phyloP scores from a whole-genome alignment of 257 asterid genomes.

The Penstemon barbatus region DNA sequence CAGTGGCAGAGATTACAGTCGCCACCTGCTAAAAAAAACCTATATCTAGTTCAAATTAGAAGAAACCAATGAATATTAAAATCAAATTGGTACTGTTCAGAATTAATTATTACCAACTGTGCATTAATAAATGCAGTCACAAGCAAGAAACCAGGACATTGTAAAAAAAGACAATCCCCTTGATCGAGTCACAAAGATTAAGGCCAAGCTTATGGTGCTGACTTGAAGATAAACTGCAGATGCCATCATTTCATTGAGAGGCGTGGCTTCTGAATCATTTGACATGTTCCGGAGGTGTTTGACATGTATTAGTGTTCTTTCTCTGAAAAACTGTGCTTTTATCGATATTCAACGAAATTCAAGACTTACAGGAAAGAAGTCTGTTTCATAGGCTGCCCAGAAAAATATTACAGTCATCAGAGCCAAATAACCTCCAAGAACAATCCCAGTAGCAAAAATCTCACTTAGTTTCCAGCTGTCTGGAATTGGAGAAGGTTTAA shows the following conservation, averaged over 20 bases:
- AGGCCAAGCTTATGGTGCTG: conserved; percentile 61
- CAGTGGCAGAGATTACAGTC: conserved; percentile 46
- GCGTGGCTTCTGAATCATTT: conserved; percentile 32
- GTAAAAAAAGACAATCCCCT: conserved; percentile 49
- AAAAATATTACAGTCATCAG: conserved; percentile 52
- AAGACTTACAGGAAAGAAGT: conserved; percentile 46
- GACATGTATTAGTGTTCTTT: no score
- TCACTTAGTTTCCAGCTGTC: conserved; percentile 53
- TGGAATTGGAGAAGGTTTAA: conserved; percentile 47
- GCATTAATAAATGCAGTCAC: conserved; percentile 47
- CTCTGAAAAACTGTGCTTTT: no score
- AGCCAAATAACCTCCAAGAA: conserved; percentile 46
- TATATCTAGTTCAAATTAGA: neutral
- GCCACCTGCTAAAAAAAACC: conserved; percentile 41
- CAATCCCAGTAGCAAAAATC: conserved; percentile 43
- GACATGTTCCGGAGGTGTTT: conserved; percentile 35
- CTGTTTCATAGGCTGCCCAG: conserved; percentile 52
- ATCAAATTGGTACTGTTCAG: neutral
- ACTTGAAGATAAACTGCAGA: conserved; percentile 64
- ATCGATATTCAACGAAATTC: no score
- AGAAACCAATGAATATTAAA: neutral
- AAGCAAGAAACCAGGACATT: conserved; percentile 50
- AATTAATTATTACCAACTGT: conserved; percentile 40
- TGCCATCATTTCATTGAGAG: conserved; percentile 48
- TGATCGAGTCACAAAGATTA: conserved; percentile 57